Conservation (phyloP, 352 stramenopile species). For the Phytophthora citrophthora region DNA sequence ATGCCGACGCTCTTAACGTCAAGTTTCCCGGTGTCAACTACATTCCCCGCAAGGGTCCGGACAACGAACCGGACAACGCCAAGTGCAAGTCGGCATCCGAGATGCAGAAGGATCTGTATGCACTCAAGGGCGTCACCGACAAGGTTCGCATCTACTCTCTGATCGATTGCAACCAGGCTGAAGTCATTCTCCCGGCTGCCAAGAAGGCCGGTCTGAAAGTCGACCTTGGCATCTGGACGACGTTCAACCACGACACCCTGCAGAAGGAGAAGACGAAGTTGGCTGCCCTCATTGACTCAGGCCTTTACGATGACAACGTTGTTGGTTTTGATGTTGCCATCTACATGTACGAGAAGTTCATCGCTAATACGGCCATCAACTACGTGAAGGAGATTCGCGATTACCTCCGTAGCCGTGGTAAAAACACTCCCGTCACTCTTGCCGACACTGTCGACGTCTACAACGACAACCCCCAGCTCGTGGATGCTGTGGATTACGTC, state of each 20-base stretch:
- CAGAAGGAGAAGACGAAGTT: conserved; percentile 56
- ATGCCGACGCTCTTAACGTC: conserved; percentile 49
- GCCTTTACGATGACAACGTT: conserved; percentile 57
- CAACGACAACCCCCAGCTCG: conserved; percentile 56
- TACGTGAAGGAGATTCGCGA: conserved; percentile 64
- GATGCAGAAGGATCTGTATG: conserved; percentile 61
- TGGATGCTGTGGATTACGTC: conserved; percentile 71
- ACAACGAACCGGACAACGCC: conserved; percentile 45
- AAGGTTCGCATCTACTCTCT: conserved; percentile 78
- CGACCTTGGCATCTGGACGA: conserved; percentile 73
- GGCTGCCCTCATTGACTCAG: conserved; percentile 38
- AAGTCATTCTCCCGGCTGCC: conserved; percentile 51
- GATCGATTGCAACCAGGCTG: conserved; percentile 55
- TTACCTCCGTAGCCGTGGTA: conserved; percentile 44
- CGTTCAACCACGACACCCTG: conserved; percentile 37
- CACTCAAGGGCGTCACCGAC: conserved; percentile 51
- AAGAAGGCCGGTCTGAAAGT: conserved; percentile 57
- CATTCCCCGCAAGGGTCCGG: conserved; percentile 62
- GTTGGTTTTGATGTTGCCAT: conserved; percentile 66
- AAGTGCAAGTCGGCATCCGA: conserved; percentile 57
- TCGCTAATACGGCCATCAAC: conserved; percentile 46
- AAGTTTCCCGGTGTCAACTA: conserved; percentile 81
- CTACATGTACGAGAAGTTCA: conserved; percentile 63
- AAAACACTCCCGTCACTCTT: conserved; percentile 67
- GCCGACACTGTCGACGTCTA: conserved; percentile 76